These are phyloP conservation scores for Fusarium albidum DNA, from an alignment of 2,329 filamentous ascomycete genomes.

Conservation along the genomic window DNA sequence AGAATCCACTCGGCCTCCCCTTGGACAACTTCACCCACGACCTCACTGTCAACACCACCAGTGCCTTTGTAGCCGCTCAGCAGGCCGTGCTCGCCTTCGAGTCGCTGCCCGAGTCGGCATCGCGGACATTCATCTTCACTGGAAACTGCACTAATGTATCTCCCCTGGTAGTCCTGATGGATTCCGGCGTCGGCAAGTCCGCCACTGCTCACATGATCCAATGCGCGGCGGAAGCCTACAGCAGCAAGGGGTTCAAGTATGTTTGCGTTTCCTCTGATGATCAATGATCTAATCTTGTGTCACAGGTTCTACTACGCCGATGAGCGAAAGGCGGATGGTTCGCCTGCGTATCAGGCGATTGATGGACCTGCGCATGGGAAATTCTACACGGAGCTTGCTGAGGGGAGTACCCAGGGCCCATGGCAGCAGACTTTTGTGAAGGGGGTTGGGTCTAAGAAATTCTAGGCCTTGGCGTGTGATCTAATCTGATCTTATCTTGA, in stretches of 20 bases:
- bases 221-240: slow-evolving; percentile 43
- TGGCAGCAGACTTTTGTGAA: slow-evolving; percentile 57
- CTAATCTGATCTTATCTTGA: too few species aligned
- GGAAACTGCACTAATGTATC: slow-evolving; percentile 50
- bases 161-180: slow-evolving; percentile 41
- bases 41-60: slow-evolving; percentile 28
- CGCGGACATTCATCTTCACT: slow-evolving; percentile 54
- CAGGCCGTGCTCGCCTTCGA: slow-evolving; percentile 44
- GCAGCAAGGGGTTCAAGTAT: slow-evolving; percentile 45
- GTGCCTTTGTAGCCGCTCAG: slow-evolving; percentile 47
- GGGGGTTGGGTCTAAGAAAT: slow-evolving; percentile 49
- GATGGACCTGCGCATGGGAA: slow-evolving; percentile 52
- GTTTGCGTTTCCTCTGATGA: neutral
- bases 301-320: slow-evolving; percentile 63
- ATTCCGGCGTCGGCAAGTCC: slow-evolving; percentile 50
- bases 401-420: slow-evolving; percentile 50
- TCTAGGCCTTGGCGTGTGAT: slow-evolving; percentile 17
- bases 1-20: slow-evolving; percentile 7
- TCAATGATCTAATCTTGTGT: neutral
- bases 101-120: slow-evolving; percentile 42
- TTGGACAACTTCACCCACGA: slow-evolving; percentile 6
- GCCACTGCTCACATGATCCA: slow-evolving; percentile 45
- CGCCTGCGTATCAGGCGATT: slow-evolving; percentile 39
- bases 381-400: slow-evolving; percentile 51
- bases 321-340: slow-evolving; percentile 53